phyloP scores from a whole-genome alignment of 2,329 filamentous ascomycete species.

The Diplodia scrobiculata region DNA sequence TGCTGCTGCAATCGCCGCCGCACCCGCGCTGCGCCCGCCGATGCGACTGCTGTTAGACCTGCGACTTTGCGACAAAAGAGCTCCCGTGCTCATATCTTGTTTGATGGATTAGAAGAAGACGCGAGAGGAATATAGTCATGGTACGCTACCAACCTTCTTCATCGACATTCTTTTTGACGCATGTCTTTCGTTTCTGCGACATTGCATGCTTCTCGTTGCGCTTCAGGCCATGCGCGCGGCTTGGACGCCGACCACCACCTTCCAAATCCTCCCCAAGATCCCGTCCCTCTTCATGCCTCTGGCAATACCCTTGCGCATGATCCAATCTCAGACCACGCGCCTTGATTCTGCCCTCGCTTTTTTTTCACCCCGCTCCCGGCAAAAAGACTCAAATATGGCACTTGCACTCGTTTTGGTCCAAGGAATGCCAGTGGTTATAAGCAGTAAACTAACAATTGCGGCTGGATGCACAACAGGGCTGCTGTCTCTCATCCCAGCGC shows the following conservation, averaged over 20 bases:
- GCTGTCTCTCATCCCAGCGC: conserved; percentile 21
- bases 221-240: background rate
- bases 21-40: conserved; percentile 2
- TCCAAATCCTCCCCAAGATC: conserved; percentile 9
- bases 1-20: background rate
- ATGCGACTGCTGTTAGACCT: conserved; percentile 2
- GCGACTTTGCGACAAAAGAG: conserved; percentile 16
- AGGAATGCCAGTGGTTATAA: no score
- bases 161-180: background rate
- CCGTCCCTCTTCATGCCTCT: background rate
- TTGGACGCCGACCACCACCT: conserved; percentile 6
- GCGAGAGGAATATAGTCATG: background rate
- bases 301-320: background rate
- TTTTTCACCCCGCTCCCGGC: background rate
- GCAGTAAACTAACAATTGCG: background rate
- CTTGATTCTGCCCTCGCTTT: background rate
- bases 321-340: background rate
- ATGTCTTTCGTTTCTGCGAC: conserved; percentile 11
- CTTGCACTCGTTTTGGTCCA: no score
- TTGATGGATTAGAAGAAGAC: conserved; percentile 7
- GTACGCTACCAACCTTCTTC: background rate
- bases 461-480: conserved; percentile 16
- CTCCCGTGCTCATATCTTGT: background rate
- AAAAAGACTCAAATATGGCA: background rate
- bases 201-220: conserved; percentile 2